Conservation (phyloP, 768 basidiomycete species). For the Rhodotorula graminis region DNA sequence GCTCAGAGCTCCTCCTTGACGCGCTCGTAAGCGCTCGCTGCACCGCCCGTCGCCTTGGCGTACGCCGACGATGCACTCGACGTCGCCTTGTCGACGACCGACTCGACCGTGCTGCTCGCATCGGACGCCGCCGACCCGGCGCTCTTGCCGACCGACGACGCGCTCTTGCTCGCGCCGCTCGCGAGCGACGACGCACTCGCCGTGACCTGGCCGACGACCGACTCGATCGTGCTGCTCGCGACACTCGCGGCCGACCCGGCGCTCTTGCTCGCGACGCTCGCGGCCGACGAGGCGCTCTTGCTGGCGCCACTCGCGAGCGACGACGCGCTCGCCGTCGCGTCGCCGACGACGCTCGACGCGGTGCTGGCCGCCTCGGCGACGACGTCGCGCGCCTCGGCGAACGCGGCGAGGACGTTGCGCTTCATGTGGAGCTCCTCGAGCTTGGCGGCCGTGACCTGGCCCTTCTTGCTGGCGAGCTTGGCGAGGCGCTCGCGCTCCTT, state of each 20-base stretch:
- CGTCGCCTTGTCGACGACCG: background rate
- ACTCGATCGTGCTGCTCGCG: too few relatives aligned
- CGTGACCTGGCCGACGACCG: too few relatives aligned
- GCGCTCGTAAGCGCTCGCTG: background rate
- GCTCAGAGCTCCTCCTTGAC: conserved; percentile 33
- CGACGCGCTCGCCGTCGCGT: background rate
- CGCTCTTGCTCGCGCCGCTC: background rate
- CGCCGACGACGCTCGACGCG: background rate
- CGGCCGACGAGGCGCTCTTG: background rate
- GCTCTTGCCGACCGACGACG: too few relatives aligned
- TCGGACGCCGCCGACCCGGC: background rate
- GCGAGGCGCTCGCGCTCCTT: conserved; percentile 69
- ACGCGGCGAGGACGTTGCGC: conserved; percentile 60
- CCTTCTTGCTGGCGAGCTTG: conserved; percentile 55
- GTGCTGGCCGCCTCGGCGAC: background rate
- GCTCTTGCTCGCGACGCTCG: background rate
- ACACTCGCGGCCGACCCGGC: too few relatives aligned
- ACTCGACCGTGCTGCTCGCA: too few relatives aligned
- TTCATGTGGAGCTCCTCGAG: conserved; percentile 91
- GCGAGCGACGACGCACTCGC: too few relatives aligned
- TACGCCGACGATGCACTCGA: background rate
- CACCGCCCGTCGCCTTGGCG: background rate
- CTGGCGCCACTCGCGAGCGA: background rate
- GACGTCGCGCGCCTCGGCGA: background rate
- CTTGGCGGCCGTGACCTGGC: conserved; percentile 61